Evolutionary conservation across 2,329 filamentous ascomycete species (phyloP).

Genomic region (Rutstroemia sp.): DNA sequence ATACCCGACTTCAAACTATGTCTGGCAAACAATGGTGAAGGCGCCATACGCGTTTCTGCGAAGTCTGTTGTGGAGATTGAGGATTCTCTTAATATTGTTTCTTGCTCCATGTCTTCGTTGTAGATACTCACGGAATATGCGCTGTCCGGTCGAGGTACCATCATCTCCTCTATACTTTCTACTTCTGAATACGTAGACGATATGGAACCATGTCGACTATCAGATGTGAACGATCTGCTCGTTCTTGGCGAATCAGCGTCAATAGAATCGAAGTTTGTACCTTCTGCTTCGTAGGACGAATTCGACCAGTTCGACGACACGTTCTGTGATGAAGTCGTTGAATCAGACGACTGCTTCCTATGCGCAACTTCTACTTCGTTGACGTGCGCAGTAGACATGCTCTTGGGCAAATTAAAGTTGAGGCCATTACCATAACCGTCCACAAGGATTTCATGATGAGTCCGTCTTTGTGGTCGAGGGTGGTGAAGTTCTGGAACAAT

Average conservation of each 20-base stretch:
- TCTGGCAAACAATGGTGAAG: not conserved
- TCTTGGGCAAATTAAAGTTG: not conserved
- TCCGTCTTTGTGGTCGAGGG: constrained; percentile 21
- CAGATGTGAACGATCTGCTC: not conserved
- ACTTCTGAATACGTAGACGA: not conserved
- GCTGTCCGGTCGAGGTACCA: constrained; percentile 9
- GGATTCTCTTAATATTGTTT: not conserved
- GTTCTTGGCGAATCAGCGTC: not conserved
- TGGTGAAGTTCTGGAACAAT: constrained; percentile 23
- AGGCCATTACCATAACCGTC: constrained; percentile 46
- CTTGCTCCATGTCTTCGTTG: constrained; percentile 3
- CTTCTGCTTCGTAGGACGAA: constrained; percentile 6
- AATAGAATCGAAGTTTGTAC: not conserved
- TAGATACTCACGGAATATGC: constrained; percentile 15
- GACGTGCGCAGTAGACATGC: not conserved
- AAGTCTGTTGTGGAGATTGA: not conserved
- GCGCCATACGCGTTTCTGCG: not conserved
- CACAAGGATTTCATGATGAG: constrained; percentile 45
- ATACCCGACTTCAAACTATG: not conserved
- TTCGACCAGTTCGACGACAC: constrained; percentile 2
- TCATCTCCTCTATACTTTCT: not conserved
- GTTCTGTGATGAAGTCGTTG: not conserved
- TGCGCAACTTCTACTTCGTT: not conserved
- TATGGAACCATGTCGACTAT: not conserved
- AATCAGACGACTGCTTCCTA: not conserved